These are phyloP conservation scores for Podaxis sp. DNA, from an alignment of 768 basidiomycete species.

Conservation along the genomic window DNA sequence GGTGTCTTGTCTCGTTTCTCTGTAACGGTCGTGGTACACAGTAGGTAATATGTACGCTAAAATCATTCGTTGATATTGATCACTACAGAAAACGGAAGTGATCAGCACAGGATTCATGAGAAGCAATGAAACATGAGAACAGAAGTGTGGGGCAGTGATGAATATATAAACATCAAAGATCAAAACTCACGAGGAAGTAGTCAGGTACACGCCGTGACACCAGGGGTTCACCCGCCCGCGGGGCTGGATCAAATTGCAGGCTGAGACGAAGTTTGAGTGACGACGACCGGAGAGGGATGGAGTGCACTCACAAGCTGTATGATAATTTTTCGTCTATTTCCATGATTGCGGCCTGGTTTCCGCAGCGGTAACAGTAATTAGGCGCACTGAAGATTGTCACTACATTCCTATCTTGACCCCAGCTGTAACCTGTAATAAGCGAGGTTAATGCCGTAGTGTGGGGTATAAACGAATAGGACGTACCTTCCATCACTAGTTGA, in stretches of 20 bases:
- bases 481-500: constrained; percentile 96
- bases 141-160: too few species aligned
- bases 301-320: constrained; percentile 75
- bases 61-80: constrained; percentile 1
- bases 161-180: not conserved
- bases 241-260: constrained; percentile 99
- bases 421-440: constrained; percentile 68
- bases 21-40: constrained; percentile 10
- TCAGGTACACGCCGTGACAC: constrained; percentile 94
- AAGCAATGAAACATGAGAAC: not conserved
- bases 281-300: not conserved
- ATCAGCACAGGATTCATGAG: not conserved
- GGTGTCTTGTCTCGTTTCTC: constrained; percentile 10
- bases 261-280: constrained; percentile 32
- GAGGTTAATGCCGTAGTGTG: not conserved
- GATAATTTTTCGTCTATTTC: constrained; percentile 99
- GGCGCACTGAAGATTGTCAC: constrained; percentile 99
- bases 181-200: constrained; percentile 79
- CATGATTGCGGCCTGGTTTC: constrained; percentile 99
- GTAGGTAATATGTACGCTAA: constrained; percentile 12
- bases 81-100: not conserved
- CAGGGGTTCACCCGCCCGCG: constrained; percentile 96
- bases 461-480: not conserved
- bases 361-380: constrained; percentile 99
- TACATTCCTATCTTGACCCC: constrained; percentile 99